Percentiles rank a stretch among this genome's conserved stretches.
Conservation (phyloP, 177 flowering plant genomes). For the Vitis hybrid region DNA sequence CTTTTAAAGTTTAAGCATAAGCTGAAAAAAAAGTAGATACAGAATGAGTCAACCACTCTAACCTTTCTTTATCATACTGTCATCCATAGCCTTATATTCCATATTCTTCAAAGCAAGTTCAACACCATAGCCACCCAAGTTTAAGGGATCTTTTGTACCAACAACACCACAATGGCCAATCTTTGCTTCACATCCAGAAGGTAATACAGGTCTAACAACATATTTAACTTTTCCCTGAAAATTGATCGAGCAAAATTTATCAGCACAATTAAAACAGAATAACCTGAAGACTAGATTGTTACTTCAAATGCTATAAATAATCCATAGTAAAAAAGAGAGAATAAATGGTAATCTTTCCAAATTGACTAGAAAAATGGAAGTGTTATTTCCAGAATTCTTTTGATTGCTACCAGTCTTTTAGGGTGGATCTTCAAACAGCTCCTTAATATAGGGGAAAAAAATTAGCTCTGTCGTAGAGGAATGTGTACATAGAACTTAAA, state of each 20-base stretch:
- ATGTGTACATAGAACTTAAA: too few relatives aligned
- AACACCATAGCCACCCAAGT: conserved; percentile 97
- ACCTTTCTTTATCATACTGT: conserved; percentile 85
- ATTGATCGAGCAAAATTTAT: conserved; percentile 5
- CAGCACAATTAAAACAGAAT: conserved; percentile 3
- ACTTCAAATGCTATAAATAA: too few relatives aligned
- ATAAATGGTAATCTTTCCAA: too few relatives aligned
- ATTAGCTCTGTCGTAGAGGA: too few relatives aligned
- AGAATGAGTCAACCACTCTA: conserved; percentile 6
- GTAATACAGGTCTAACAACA: conserved; percentile 87
- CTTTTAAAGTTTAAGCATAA: background rate
- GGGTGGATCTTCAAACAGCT: too few relatives aligned
- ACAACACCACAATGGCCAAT: conserved; percentile 63
- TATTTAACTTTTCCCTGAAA: conserved; percentile 80
- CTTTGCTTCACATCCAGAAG: conserved; percentile 73
- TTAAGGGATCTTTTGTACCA: conserved; percentile 66
- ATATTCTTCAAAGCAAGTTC: conserved; percentile 98
- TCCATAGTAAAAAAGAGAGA: too few relatives aligned
- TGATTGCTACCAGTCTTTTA: too few relatives aligned
- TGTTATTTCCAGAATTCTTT: too few relatives aligned
- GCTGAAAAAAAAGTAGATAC: background rate
- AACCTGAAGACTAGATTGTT: too few relatives aligned
- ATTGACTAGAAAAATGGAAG: too few relatives aligned
- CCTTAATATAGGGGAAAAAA: too few relatives aligned
- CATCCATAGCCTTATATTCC: conserved; percentile 99